Base-by-base conservation (phyloP, 2,329 filamentous ascomycete genomes). In the Tolypocladium pustulatum region DNA sequence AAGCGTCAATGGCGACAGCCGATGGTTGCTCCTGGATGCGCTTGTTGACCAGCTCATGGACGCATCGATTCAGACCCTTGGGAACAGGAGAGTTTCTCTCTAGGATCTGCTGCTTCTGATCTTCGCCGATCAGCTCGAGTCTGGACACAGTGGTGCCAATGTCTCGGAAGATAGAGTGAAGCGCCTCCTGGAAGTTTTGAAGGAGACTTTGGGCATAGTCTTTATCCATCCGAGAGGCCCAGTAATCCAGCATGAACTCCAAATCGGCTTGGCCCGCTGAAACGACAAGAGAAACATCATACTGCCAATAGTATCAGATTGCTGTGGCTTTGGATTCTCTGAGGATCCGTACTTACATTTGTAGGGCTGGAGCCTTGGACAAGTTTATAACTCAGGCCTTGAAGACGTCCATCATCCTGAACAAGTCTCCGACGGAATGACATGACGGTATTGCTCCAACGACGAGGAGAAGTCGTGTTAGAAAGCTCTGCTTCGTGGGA, bases 21-120 rank as follows among this genome's bases (percentile, higher is more conserved):
- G 57, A 34, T 2, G 61, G 62, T n/a, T 63, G 58, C 2, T 41
- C 32, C 2, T 36, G 30, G 2, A 56, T 63, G 3, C 58, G 60
- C 1, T 63, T 22, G 1, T 60, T 59, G 15, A 69, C 61, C 6
- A 68, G 51, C 2, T 60, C 57, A 36, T 69, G 67, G 3, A 68
- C 57, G 20, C 57, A 61, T 4, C 56, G 36, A 4, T 64, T 49
- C 1, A 59, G 27, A 2, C 43, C 27, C 9, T 8, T 40, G 7
- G 64, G 64, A 1, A 63, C 49, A 41, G 17, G 38, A 41, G 17
- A 41, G 38, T 41, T 41, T 41, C 38, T 41, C 38, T 41, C 38
- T n/a, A 41, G 38, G 38, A 41, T 41, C 38, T 41, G 38, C 38
- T 41, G 20, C 38, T 41, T 41, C 38, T 41, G 38, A 41, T 41